Percentiles rank a stretch among this genome's conserved stretches.
Evolutionary conservation across 2,329 filamentous ascomycete species (phyloP).

Genomic region (Exophiala viscosa): DNA sequence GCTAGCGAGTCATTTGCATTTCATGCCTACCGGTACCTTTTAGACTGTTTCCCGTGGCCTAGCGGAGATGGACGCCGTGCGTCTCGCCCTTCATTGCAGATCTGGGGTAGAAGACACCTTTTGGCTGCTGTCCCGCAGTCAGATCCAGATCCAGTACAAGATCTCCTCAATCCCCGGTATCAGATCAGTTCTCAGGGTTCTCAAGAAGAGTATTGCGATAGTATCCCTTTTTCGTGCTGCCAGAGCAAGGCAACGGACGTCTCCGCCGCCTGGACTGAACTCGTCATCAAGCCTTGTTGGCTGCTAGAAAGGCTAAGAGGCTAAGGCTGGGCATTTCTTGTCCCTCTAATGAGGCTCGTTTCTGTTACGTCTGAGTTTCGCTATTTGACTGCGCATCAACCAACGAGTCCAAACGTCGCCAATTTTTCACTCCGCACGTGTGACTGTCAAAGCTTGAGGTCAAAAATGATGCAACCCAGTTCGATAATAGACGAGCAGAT

Average conservation of each 20-base stretch:
- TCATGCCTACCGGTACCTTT: too few species aligned
- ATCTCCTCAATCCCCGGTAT: too few species aligned
- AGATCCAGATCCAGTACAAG: too few species aligned
- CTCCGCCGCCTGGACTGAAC: neutral
- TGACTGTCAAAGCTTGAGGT: constrained; percentile 15
- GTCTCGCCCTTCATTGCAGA: neutral
- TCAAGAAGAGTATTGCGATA: too few species aligned
- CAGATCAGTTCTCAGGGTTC: too few species aligned
- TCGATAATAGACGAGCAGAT: neutral
- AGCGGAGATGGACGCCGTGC: neutral
- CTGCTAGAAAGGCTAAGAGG: too few species aligned
- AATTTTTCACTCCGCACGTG: constrained; percentile 20
- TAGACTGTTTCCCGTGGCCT: too few species aligned
- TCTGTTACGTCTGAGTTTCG: constrained; percentile 23
- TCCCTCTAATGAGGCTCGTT: constrained; percentile 17
- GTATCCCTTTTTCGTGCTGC: too few species aligned
- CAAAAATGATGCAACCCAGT: constrained; percentile 3
- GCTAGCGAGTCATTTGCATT: too few species aligned
- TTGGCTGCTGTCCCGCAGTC: neutral
- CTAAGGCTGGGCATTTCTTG: neutral
- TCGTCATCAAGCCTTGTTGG: constrained; percentile 2
- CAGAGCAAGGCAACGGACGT: too few species aligned
- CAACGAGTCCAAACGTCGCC: too few species aligned
- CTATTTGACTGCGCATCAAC: neutral
- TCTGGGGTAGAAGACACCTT: neutral